phyloP scores from a whole-genome alignment of 140 eudicot genomes.

The Stevia rebaudiana region DNA sequence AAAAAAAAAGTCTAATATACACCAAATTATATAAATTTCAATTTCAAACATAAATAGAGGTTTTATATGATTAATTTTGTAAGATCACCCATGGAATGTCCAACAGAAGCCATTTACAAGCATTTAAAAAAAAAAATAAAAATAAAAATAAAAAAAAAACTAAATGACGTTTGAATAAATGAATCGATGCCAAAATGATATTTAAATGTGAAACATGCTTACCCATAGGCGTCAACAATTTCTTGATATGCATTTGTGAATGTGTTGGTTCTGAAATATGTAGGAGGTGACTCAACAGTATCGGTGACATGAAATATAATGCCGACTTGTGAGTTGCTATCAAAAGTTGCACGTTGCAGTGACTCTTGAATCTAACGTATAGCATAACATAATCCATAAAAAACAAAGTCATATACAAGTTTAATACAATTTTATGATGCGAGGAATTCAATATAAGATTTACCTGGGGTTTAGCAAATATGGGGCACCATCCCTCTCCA shows the following conservation, averaged over 20 bases:
- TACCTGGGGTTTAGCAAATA: slow-evolving; percentile 91
- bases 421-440: no score
- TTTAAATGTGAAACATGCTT: slow-evolving; percentile 25
- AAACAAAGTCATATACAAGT: neutral
- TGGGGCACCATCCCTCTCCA: slow-evolving; percentile 99
- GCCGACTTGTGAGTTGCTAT: slow-evolving; percentile 94
- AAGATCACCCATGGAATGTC: no score
- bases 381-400: neutral
- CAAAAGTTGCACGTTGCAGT: slow-evolving; percentile 91
- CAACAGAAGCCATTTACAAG: no score
- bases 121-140: no score
- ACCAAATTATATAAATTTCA: neutral
- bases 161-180: neutral
- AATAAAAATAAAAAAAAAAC: no score
- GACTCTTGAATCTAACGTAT: slow-evolving; percentile 79
- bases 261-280: slow-evolving; percentile 84
- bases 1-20: neutral
- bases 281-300: slow-evolving; percentile 84
- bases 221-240: slow-evolving; percentile 99
- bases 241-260: slow-evolving; percentile 92
- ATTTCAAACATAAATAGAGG: no score
- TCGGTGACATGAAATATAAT: slow-evolving; percentile 87
- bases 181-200: neutral
- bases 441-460: no score
- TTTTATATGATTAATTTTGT: no score